Evolutionary conservation across 164 flowering plant species (phyloP).

Genomic region (Magnolia changhungtana): DNA sequence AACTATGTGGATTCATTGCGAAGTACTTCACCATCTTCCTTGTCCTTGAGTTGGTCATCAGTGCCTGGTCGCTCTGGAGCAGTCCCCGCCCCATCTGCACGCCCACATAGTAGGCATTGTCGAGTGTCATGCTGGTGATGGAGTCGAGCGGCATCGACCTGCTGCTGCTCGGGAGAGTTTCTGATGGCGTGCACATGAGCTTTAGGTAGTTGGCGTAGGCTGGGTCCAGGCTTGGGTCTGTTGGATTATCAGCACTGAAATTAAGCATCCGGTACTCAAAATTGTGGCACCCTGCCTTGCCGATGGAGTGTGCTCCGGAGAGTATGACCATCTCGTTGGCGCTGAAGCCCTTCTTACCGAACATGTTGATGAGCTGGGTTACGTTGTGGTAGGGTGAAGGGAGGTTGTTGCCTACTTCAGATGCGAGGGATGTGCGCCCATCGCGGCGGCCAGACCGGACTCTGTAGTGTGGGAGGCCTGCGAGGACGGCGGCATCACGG

Average conservation of each 20-base stretch:
- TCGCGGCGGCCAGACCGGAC: slow-evolving; percentile 63
- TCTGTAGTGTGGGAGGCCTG: slow-evolving; percentile 31
- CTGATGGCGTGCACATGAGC: slow-evolving; percentile 7
- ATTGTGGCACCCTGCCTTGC: slow-evolving; percentile 15
- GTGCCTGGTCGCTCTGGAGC: slow-evolving; percentile 17
- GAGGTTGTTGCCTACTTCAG: slow-evolving; percentile 31
- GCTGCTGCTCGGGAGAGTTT: background rate
- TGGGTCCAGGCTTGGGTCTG: slow-evolving; percentile 15
- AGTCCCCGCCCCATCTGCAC: slow-evolving; percentile 11
- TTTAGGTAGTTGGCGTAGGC: slow-evolving; percentile 5
- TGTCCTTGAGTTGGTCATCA: slow-evolving; percentile 10
- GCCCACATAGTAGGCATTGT: slow-evolving; percentile 12
- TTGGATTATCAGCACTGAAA: background rate
- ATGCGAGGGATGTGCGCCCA: slow-evolving; percentile 41
- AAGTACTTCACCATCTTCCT: slow-evolving; percentile 8
- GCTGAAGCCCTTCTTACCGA: slow-evolving; percentile 42
- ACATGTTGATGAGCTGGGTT: slow-evolving; percentile 34
- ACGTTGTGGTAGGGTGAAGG: slow-evolving; percentile 30
- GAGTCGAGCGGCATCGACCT: slow-evolving; percentile 5
- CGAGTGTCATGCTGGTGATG: slow-evolving; percentile 2
- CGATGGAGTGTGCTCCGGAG: slow-evolving; percentile 44
- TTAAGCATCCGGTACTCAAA: slow-evolving; percentile 16
- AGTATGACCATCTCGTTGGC: slow-evolving; percentile 41
- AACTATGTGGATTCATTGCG: background rate
- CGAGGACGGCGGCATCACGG: slow-evolving; percentile 40